Evolutionary conservation across 2,329 filamentous ascomycete species (phyloP).

Genomic region (Talaromyces sp.): DNA sequence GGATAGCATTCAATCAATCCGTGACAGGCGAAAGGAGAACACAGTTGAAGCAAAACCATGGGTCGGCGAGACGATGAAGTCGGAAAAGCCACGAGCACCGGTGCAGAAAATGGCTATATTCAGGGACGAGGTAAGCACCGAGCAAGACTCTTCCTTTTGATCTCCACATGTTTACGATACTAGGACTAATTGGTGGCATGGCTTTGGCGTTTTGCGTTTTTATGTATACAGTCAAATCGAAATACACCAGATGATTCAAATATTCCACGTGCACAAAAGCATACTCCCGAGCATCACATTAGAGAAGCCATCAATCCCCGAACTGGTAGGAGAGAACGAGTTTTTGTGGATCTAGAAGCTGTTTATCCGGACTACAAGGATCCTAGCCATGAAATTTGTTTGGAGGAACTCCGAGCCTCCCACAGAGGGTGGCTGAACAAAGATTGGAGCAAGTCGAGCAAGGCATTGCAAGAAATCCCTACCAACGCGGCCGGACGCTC

Average conservation of each 20-base stretch:
- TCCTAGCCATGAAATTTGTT: conserved; percentile 70
- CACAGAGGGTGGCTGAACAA: conserved; percentile 61
- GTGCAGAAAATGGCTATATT: conserved; percentile 84
- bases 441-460: conserved; percentile 44
- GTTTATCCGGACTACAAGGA: conserved; percentile 75
- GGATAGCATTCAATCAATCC: conserved; percentile 83
- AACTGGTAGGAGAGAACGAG: conserved; percentile 76
- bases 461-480: conserved; percentile 53
- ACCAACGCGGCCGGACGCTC: conserved; percentile 22
- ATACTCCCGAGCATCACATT: conserved; percentile 65
- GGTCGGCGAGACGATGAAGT: conserved; percentile 85
- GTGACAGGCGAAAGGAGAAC: conserved; percentile 93
- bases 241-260: conserved; percentile 31
- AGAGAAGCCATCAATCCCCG: conserved; percentile 77
- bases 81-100: conserved; percentile 71
- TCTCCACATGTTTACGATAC: conserved; percentile 73
- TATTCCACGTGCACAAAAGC: conserved; percentile 34
- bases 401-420: conserved; percentile 83
- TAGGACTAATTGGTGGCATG: conserved; percentile 82
- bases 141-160: conserved; percentile 31
- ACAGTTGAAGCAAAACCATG: conserved; percentile 77
- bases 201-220: conserved; percentile 33
- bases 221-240: conserved; percentile 49
- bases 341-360: conserved; percentile 79
- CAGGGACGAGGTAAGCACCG: conserved; percentile 82